Percentiles rank a stretch among this genome's conserved stretches.
phyloP scores from a whole-genome alignment of 441 rosid genomes.

The Eugenia klotzschiana region DNA sequence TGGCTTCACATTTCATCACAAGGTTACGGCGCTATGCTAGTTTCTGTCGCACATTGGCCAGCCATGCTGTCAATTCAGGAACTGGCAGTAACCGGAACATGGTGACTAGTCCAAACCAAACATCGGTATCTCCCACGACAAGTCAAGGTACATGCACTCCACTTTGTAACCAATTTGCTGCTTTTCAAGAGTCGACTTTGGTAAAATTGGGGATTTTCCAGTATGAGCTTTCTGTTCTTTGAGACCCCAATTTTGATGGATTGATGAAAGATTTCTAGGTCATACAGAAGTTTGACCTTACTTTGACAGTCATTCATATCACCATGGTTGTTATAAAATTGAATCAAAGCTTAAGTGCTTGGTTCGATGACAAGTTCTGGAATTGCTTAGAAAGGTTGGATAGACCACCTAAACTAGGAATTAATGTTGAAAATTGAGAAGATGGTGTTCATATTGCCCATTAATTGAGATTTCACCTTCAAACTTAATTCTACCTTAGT shows the following conservation, averaged over 20 bases:
- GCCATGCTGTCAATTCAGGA: constrained; percentile 92
- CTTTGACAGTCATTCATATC: neutral
- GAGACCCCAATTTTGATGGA: neutral
- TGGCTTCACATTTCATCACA: constrained; percentile 97
- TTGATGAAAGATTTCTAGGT: neutral
- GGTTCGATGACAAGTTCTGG: neutral
- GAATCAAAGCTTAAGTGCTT: neutral
- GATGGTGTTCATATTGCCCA: neutral
- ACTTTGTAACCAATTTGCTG: neutral
- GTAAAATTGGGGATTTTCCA: neutral
- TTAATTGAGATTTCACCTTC: neutral
- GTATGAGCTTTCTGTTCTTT: neutral
- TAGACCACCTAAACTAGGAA: neutral
- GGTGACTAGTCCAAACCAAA: constrained; percentile 84
- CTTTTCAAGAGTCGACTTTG: neutral
- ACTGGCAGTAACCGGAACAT: constrained; percentile 78
- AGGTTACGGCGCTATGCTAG: constrained; percentile 96
- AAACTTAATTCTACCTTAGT: neutral
- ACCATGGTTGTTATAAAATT: neutral
- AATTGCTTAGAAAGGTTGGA: neutral
- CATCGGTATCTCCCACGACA: constrained; percentile 52
- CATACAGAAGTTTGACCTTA: neutral
- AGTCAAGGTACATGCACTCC: constrained; percentile 52
- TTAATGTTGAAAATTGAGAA: neutral
- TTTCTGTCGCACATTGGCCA: constrained; percentile 96